These are phyloP conservation scores for Pseudozyma pruni DNA, from an alignment of 1,284 basidiomycete species.

Conservation along the genomic window DNA sequence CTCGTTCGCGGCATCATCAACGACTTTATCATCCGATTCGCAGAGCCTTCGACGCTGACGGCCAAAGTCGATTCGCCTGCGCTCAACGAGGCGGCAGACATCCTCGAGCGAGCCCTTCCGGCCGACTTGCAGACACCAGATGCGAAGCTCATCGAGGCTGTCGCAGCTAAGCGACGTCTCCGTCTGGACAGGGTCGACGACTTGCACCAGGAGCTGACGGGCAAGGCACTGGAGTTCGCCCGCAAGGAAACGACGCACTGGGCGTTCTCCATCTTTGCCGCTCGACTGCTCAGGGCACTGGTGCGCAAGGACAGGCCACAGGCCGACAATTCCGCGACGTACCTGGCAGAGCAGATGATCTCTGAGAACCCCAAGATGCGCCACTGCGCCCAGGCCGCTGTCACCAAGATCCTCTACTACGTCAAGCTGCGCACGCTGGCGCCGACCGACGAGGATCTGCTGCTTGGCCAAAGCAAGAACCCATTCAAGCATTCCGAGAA, in stretches of 20 bases:
- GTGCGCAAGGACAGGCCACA: conserved; percentile 80
- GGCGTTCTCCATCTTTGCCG: conserved; percentile 85
- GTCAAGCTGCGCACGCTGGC: conserved; percentile 87
- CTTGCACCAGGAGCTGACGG: conserved; percentile 71
- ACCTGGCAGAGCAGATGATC: conserved; percentile 66
- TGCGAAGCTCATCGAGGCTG: conserved; percentile 59
- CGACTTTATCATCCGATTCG: conserved; percentile 71
- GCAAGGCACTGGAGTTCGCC: conserved; percentile 78
- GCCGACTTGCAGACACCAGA: conserved; percentile 27
- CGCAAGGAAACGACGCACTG: conserved; percentile 81
- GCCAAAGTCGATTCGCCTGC: conserved; percentile 40
- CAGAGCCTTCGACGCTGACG: conserved; percentile 62
- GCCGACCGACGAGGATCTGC: conserved; percentile 76
- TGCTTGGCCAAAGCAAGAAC: conserved; percentile 82
- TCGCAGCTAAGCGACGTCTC: conserved; percentile 61
- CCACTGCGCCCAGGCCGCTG: conserved; percentile 78
- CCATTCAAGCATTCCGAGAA: conserved; percentile 73
- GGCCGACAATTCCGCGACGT: conserved; percentile 74
- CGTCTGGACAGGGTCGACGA: conserved; percentile 67
- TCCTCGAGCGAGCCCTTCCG: conserved; percentile 25
- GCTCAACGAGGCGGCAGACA: conserved; percentile 38
- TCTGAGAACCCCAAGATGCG: conserved; percentile 87
- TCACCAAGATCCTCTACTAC: conserved; percentile 79
- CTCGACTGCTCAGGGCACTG: conserved; percentile 78
- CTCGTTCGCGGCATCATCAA: conserved; percentile 79